These are phyloP conservation scores for Tuber brumale DNA, from an alignment of 495 filamentous ascomycete genomes.

Conservation along the genomic window DNA sequence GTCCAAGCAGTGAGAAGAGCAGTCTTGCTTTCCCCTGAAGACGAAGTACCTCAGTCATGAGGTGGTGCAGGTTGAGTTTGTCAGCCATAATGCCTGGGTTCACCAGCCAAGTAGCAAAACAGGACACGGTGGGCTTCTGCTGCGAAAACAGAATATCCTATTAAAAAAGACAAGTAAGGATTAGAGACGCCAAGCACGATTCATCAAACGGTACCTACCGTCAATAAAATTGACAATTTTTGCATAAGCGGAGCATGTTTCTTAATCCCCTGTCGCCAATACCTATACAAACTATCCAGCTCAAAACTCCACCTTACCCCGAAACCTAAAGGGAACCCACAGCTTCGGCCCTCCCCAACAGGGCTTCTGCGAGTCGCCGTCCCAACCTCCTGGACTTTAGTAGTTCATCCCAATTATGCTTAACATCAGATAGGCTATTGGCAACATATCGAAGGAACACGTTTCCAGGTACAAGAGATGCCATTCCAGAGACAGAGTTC, in stretches of 20 bases:
- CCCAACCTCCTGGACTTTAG: constrained; percentile 66
- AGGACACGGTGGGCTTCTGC: too few relatives aligned
- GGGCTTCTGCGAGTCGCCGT: constrained; percentile 60
- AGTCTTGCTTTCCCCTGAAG: too few relatives aligned
- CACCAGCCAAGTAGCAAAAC: too few relatives aligned
- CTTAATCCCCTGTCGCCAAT: constrained; percentile 21
- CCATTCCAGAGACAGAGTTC: constrained; percentile 87
- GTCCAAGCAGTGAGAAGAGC: too few relatives aligned
- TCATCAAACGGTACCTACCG: constrained; percentile 16
- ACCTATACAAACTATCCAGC: constrained; percentile 17
- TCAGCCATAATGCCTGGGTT: too few relatives aligned
- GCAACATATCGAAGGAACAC: constrained; percentile 60
- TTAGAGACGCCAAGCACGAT: neutral
- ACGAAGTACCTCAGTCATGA: too few relatives aligned
- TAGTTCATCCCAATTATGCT: constrained; percentile 78
- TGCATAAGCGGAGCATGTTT: constrained; percentile 45
- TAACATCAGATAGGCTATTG: constrained; percentile 75
- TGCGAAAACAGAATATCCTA: constrained; percentile 38
- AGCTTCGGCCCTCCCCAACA: constrained; percentile 63
- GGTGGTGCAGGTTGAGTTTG: too few relatives aligned
- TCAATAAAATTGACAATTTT: constrained; percentile 44
- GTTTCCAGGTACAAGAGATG: constrained; percentile 65
- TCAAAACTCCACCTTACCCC: neutral
- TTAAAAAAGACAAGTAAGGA: neutral
- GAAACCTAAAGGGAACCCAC: constrained; percentile 45